Conservation (phyloP, 768 basidiomycete genomes). For the Lactarius deliciosus region DNA sequence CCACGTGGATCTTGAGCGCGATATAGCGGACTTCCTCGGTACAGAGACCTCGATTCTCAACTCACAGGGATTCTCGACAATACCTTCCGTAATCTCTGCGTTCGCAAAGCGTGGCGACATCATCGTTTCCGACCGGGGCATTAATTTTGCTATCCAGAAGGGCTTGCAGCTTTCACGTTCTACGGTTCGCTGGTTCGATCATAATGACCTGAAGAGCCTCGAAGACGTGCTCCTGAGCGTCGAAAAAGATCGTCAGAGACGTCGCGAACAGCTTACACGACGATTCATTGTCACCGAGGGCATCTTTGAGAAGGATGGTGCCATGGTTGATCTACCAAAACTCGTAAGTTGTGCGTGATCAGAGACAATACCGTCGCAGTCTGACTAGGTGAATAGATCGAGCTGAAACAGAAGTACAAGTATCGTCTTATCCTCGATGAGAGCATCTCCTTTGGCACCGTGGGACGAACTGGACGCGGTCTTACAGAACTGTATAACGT, state of each 20-base stretch:
- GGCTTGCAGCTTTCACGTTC: no score
- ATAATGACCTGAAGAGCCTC: no score
- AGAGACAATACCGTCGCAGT: not conserved
- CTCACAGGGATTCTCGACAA: slow-evolving; percentile 89
- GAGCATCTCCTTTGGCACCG: slow-evolving; percentile 86
- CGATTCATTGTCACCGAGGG: slow-evolving; percentile 33
- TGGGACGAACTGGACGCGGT: slow-evolving; percentile 48
- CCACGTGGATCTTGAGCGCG: no score
- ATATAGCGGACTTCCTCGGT: no score
- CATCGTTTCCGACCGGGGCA: slow-evolving; percentile 95
- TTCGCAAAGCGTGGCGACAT: slow-evolving; percentile 98
- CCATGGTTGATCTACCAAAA: slow-evolving; percentile 88
- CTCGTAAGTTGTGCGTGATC: slow-evolving; percentile 54
- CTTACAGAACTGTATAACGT: no score
- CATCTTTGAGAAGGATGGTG: slow-evolving; percentile 93
- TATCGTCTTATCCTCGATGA: slow-evolving; percentile 95
- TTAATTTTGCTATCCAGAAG: slow-evolving; percentile 80
- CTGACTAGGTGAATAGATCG: slow-evolving; percentile 54
- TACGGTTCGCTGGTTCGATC: no score
- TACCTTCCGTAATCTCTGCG: slow-evolving; percentile 92
- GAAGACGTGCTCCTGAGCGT: no score
- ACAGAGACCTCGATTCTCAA: slow-evolving; percentile 34
- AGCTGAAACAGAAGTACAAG: slow-evolving; percentile 93
- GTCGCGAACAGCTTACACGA: no score
- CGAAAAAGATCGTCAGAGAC: no score